A percentile compares a stretch with the other conserved stretches of the same genome.
phyloP scores from a whole-genome alignment of 2,329 filamentous ascomycete species.

The Moelleriella libera region DNA sequence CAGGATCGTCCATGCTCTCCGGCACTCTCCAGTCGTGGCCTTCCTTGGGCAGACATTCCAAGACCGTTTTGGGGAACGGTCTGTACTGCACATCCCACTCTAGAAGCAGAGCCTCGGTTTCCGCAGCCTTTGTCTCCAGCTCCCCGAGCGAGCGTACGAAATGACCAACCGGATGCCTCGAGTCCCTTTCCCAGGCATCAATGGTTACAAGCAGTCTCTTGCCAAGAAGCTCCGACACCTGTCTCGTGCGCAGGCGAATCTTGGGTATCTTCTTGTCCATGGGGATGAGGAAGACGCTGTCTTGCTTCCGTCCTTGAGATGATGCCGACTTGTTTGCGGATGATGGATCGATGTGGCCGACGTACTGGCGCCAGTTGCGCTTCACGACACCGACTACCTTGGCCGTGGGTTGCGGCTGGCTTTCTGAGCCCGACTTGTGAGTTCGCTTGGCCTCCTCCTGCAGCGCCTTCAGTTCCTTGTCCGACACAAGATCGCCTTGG shows the following conservation, averaged over 20 bases:
- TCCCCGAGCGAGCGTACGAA: conserved; percentile 88
- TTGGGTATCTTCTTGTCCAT: conserved; percentile 99
- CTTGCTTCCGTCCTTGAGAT: conserved; percentile 69
- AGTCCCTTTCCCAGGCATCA: conserved; percentile 89
- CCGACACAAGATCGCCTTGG: conserved; percentile 63
- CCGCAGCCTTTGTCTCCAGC: conserved; percentile 90
- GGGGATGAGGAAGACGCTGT: conserved; percentile 86
- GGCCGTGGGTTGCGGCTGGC: conserved; percentile 75
- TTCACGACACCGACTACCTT: conserved; percentile 86
- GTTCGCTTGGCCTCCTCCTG: conserved; percentile 84
- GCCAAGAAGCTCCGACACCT: conserved; percentile 76
- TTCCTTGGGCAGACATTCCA: conserved; percentile 83
- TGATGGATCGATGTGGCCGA: conserved; percentile 83
- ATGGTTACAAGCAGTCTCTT: conserved; percentile 89
- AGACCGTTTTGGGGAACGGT: conserved; percentile 87
- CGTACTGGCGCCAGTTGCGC: conserved; percentile 95
- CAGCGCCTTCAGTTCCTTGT: conserved; percentile 71
- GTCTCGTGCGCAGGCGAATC: conserved; percentile 81
- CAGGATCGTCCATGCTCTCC: conserved; percentile 60
- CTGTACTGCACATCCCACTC: conserved; percentile 98
- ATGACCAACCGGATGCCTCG: conserved; percentile 82
- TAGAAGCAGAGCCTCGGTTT: conserved; percentile 85
- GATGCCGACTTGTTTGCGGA: conserved; percentile 62
- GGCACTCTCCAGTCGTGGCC: conserved; percentile 93
- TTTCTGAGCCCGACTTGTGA: conserved; percentile 64